These are phyloP conservation scores for Astrothelium macrocarpum DNA, from an alignment of 495 filamentous ascomycete genomes.

Conservation along the genomic window DNA sequence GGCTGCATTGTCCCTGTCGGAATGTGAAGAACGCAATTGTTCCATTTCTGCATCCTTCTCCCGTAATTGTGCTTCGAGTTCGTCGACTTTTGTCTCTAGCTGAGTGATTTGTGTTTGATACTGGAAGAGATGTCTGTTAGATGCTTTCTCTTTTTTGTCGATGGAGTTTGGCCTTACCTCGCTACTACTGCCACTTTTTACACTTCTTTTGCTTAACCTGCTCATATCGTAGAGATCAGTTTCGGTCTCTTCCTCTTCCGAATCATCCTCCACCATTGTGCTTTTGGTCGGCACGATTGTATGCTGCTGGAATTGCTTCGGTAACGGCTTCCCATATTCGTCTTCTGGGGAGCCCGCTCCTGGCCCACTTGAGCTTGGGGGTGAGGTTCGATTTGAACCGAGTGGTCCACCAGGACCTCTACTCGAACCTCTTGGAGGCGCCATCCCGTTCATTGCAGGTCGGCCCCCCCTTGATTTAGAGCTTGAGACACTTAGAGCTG, in stretches of 20 bases:
- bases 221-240: constrained; percentile 1
- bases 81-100: constrained; percentile 62
- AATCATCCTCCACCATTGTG: constrained; percentile 95
- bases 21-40: constrained; percentile 33
- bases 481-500: constrained; percentile 6
- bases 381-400: not conserved
- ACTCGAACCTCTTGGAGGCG: constrained; percentile 10
- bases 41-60: constrained; percentile 50
- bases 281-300: constrained; percentile 96
- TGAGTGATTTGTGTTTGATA: constrained; percentile 60
- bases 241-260: constrained; percentile 58
- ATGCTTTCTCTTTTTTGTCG: not conserved
- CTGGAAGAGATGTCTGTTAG: not conserved
- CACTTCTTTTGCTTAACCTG: not conserved
- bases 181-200: not conserved
- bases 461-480: constrained; percentile 3
- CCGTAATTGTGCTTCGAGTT: constrained; percentile 52
- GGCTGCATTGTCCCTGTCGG: constrained; percentile 23
- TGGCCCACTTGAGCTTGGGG: not conserved
- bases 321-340: constrained; percentile 52
- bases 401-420: constrained; percentile 13
- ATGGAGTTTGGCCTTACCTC: not conserved
- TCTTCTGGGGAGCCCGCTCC: constrained; percentile 24
- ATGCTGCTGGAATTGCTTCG: constrained; percentile 89
- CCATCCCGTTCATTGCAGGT: constrained; percentile 17